These are phyloP conservation scores for Dryas octopetala DNA, from an alignment of 306 rosid genomes.

Conservation along the genomic window DNA sequence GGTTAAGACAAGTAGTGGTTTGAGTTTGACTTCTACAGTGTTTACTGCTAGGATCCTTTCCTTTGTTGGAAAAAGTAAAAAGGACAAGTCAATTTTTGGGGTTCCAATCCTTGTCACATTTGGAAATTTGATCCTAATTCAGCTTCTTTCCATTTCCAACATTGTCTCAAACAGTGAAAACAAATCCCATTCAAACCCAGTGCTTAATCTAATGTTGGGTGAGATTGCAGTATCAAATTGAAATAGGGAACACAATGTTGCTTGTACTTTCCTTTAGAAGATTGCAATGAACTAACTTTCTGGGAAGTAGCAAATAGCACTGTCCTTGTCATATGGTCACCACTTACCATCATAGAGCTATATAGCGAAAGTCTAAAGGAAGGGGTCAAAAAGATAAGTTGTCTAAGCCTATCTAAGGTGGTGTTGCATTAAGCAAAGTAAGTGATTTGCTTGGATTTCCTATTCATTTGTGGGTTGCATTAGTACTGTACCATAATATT, in stretches of 20 bases:
- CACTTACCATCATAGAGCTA: not conserved
- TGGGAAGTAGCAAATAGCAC: not conserved
- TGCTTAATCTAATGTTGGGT: too few relatives aligned
- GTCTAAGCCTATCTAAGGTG: too few relatives aligned
- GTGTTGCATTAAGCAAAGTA: too few relatives aligned
- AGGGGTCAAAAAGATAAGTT: not conserved
- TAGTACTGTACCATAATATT: not conserved
- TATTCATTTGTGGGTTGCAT: constrained; percentile 5
- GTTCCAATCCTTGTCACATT: not conserved
- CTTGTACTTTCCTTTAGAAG: too few relatives aligned
- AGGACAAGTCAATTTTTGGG: not conserved
- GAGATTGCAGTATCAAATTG: not conserved
- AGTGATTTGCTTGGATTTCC: not conserved
- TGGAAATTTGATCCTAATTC: not conserved
- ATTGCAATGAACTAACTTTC: too few relatives aligned
- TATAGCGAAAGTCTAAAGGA: not conserved
- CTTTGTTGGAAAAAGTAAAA: not conserved
- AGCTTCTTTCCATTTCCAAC: not conserved
- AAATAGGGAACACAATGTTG: too few relatives aligned
- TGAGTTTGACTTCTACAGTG: not conserved
- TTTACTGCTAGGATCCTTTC: not conserved
- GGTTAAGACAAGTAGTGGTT: not conserved
- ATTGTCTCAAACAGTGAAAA: not conserved
- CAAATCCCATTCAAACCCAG: not conserved
- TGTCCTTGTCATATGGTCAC: too few relatives aligned